These are phyloP conservation scores for Podaxis carcinomalis DNA, from an alignment of 768 basidiomycete genomes.

Conservation along the genomic window DNA sequence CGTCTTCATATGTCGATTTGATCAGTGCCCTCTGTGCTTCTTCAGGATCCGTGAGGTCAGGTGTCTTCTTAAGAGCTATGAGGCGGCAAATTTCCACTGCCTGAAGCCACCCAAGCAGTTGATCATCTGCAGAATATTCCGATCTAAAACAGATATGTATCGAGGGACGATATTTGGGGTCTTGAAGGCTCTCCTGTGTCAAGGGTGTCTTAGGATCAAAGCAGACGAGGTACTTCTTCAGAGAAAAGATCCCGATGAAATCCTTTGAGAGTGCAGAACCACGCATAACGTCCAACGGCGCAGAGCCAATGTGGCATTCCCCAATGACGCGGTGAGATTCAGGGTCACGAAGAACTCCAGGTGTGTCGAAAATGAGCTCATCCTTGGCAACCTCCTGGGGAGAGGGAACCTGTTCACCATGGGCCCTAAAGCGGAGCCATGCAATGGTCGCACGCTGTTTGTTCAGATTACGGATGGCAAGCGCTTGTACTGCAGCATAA, in stretches of 20 bases:
- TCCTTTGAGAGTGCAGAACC: slow-evolving; percentile 20
- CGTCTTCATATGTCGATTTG: background rate
- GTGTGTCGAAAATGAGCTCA: slow-evolving; percentile 25
- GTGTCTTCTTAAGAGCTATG: background rate
- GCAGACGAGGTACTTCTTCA: slow-evolving; percentile 52
- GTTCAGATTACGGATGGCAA: slow-evolving; percentile 55
- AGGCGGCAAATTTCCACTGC: slow-evolving; percentile 19
- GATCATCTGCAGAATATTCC: slow-evolving; percentile 40
- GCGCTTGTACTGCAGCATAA: slow-evolving; percentile 54
- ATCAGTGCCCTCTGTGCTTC: background rate
- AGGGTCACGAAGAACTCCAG: slow-evolving; percentile 34
- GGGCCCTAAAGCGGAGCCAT: slow-evolving; percentile 37
- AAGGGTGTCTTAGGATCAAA: slow-evolving; percentile 27
- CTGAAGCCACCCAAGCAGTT: slow-evolving; percentile 54
- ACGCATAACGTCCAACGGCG: slow-evolving; percentile 31
- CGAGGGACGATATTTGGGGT: slow-evolving; percentile 18
- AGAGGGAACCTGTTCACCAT: background rate
- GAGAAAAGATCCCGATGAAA: slow-evolving; percentile 34
- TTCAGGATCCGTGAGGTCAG: background rate
- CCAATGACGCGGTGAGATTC: slow-evolving; percentile 33
- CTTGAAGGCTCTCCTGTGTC: background rate
- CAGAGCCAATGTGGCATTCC: slow-evolving; percentile 46
- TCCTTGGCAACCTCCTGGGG: slow-evolving; percentile 7
- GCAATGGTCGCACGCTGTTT: slow-evolving; percentile 51
- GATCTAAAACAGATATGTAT: slow-evolving; percentile 49